Conservation (phyloP, 1,284 basidiomycete genomes). For the Pterulicium gracile region DNA sequence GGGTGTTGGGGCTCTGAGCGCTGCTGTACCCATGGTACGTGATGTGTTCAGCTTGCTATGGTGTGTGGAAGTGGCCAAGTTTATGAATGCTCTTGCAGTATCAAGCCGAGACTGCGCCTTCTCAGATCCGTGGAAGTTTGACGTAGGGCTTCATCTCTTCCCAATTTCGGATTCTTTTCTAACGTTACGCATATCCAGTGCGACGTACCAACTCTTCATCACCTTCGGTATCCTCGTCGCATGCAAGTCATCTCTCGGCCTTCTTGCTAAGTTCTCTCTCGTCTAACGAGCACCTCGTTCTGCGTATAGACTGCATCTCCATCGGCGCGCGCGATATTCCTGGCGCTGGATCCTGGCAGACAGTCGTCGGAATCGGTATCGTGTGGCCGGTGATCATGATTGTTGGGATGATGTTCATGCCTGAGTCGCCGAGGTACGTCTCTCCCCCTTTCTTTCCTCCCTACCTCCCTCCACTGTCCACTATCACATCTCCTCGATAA, state of each 20-base stretch:
- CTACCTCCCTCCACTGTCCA: conserved; percentile 1
- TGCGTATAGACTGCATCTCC: conserved; percentile 39
- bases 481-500: too few species aligned
- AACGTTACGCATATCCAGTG: conserved; percentile 53
- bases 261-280: background rate
- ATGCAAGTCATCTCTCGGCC: conserved; percentile 28
- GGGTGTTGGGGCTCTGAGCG: conserved; percentile 62
- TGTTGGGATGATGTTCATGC: conserved; percentile 66
- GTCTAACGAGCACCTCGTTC: conserved; percentile 1
- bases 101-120: conserved; percentile 68
- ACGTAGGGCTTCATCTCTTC: conserved; percentile 23
- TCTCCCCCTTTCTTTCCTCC: conserved; percentile 1
- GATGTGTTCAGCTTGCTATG: background rate
- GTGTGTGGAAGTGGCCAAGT: background rate
- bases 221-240: conserved; percentile 71
- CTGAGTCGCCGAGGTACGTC: conserved; percentile 51
- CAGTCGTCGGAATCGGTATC: conserved; percentile 61
- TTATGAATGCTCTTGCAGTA: conserved; percentile 26
- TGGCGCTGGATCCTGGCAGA: conserved; percentile 50
- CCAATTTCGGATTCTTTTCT: conserved; percentile 25
- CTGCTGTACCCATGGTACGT: conserved; percentile 61
- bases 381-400: conserved; percentile 59
- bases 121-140: conserved; percentile 68
- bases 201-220: conserved; percentile 66
- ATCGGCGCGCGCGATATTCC: conserved; percentile 41